Conservation (phyloP, 371 early-diverging fungal genomes). For the Cokeromyces recurvatus region DNA sequence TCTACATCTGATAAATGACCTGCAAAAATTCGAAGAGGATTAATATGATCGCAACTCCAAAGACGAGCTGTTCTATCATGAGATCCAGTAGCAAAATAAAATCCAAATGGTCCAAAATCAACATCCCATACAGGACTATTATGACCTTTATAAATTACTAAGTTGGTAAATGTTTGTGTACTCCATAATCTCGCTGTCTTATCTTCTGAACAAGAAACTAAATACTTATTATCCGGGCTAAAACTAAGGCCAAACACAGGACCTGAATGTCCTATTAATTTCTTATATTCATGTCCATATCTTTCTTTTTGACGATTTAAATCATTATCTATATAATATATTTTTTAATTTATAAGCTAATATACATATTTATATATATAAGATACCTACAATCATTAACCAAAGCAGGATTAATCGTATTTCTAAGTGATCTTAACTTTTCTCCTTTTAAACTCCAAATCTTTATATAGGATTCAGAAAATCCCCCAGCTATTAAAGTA, state of each 20-base stretch:
- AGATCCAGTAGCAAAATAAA: conserved; percentile 97
- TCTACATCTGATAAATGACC: conserved; percentile 98
- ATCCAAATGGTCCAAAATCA: conserved; percentile 84
- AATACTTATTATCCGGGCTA: conserved; percentile 82
- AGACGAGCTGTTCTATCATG: conserved; percentile 96
- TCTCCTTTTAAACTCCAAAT: conserved; percentile 78
- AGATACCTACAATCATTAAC: conserved; percentile 44
- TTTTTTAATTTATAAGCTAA: not conserved
- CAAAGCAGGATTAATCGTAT: conserved; percentile 52
- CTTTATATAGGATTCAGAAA: conserved; percentile 81
- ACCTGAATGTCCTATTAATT: conserved; percentile 95
- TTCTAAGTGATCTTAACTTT: conserved; percentile 55
- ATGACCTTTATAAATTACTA: conserved; percentile 96
- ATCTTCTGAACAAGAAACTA: conserved; percentile 96
- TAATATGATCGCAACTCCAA: conserved; percentile 94
- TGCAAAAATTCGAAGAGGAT: conserved; percentile 96
- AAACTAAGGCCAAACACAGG: conserved; percentile 94
- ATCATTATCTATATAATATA: conserved; percentile 36
- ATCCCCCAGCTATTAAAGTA: conserved; percentile 74
- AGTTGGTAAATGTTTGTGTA: conserved; percentile 82
- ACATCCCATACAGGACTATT: conserved; percentile 98
- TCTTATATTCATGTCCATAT: conserved; percentile 54
- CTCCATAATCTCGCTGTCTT: conserved; percentile 97
- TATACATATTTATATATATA: too few relatives aligned
- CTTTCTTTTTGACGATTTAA: conserved; percentile 49